Conservation (phyloP, 331 rosid species). For the Quercus lobata region DNA sequence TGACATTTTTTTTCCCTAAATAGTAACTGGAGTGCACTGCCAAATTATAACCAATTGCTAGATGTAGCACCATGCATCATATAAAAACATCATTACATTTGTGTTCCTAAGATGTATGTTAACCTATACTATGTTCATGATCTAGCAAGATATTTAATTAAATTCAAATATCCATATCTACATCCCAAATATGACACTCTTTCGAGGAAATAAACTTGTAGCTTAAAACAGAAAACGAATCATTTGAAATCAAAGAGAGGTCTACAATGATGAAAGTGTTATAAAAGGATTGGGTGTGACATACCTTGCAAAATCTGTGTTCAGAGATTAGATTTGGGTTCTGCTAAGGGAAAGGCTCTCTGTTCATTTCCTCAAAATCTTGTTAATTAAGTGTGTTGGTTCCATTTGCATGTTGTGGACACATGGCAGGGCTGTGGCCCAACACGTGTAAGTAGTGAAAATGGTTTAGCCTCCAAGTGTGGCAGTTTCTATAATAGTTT, state of each 20-base stretch:
- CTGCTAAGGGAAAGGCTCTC: neutral
- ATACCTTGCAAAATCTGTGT: neutral
- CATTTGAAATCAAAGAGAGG: neutral
- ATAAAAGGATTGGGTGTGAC: no score
- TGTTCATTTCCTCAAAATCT: neutral
- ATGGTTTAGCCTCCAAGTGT: no score
- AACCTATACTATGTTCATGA: neutral
- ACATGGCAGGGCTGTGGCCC: neutral
- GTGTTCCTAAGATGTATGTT: neutral
- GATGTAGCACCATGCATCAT: no score
- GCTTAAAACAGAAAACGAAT: neutral
- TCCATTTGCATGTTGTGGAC: constrained; percentile 1
- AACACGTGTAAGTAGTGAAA: neutral
- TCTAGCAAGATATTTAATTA: neutral
- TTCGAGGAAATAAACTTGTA: neutral
- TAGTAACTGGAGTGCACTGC: no score
- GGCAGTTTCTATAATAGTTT: no score
- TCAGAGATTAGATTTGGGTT: neutral
- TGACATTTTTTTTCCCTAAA: no score
- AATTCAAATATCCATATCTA: neutral
- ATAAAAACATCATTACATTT: neutral
- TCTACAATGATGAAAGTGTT: neutral
- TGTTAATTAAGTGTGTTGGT: neutral
- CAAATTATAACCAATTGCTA: no score
- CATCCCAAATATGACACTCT: no score